A percentile compares a stretch with the other conserved stretches of the same genome.
These are phyloP conservation scores for Phylloporus scabripes DNA, from an alignment of 768 basidiomycete species.

Conservation along the genomic window DNA sequence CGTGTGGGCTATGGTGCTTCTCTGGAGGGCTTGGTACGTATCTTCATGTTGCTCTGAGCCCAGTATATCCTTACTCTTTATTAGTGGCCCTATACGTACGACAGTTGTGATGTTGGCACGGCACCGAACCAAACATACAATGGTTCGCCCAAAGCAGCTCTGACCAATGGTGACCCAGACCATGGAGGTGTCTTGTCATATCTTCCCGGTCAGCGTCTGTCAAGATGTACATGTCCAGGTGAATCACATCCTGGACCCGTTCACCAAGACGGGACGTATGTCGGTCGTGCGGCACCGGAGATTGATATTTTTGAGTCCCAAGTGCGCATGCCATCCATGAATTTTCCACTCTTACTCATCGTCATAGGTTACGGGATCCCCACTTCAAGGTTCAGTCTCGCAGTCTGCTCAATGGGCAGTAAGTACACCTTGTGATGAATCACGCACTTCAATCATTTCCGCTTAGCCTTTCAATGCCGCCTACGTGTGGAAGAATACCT, in stretches of 20 bases:
- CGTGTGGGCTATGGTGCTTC: conserved; percentile 85
- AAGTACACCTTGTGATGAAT: conserved; percentile 25
- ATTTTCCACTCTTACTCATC: conserved; percentile 6
- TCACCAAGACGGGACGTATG: conserved; percentile 68
- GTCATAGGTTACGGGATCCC: conserved; percentile 33
- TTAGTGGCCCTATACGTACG: conserved; percentile 81
- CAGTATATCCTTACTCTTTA: conserved; percentile 1
- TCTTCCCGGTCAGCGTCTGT: conserved; percentile 83
- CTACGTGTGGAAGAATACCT: conserved; percentile 66
- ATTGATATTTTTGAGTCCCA: conserved; percentile 89
- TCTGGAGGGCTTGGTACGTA: conserved; percentile 71
- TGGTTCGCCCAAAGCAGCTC: conserved; percentile 56
- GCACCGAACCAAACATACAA: conserved; percentile 75
- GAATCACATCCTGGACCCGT: conserved; percentile 87
- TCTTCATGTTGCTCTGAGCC: background rate
- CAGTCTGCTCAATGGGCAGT: conserved; percentile 83
- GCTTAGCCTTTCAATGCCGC: conserved; percentile 68
- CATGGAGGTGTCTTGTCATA: conserved; percentile 61
- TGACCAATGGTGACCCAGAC: conserved; percentile 51
- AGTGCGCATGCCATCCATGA: conserved; percentile 31
- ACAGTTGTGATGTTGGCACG: conserved; percentile 92
- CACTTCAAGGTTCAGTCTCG: conserved; percentile 57
- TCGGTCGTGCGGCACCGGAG: conserved; percentile 81
- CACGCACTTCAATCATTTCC: background rate
- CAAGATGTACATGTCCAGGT: conserved; percentile 81